phyloP scores from a whole-genome alignment of 2,329 filamentous ascomycete species.

The Claviceps humidiphila region DNA sequence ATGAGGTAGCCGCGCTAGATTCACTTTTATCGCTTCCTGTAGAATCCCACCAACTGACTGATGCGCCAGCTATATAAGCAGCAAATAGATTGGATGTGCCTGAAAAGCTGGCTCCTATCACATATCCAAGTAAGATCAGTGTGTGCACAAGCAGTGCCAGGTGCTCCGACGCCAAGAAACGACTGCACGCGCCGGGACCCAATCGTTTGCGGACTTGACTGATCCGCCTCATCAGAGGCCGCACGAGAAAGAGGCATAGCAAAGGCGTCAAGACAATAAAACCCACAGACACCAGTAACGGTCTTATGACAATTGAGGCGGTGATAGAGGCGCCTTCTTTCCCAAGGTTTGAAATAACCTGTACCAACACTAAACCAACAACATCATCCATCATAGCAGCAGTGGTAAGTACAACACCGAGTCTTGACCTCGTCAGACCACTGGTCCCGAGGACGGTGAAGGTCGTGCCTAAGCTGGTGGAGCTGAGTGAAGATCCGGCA shows the following conservation, averaged over 20 bases:
- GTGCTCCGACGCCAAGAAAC: slow-evolving; percentile 16
- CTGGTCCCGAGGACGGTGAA: slow-evolving; percentile 40
- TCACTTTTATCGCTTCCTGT: slow-evolving; percentile 19
- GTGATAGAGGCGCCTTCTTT: slow-evolving; percentile 9
- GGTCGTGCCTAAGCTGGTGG: slow-evolving; percentile 59
- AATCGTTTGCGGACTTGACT: slow-evolving; percentile 17
- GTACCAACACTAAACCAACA: slow-evolving; percentile 62
- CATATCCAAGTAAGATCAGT: slow-evolving; percentile 31
- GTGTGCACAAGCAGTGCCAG: slow-evolving; percentile 34
- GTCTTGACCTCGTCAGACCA: slow-evolving; percentile 27
- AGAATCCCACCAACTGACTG: slow-evolving; percentile 43
- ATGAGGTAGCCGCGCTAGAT: background rate
- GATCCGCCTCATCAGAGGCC: slow-evolving; percentile 25
- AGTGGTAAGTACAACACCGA: slow-evolving; percentile 52
- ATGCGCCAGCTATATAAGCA: slow-evolving; percentile 47
- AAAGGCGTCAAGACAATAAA: slow-evolving; percentile 37
- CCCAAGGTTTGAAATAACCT: slow-evolving; percentile 56
- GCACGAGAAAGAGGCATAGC: slow-evolving; percentile 29
- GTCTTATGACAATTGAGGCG: slow-evolving; percentile 28
- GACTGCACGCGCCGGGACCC: slow-evolving; percentile 10
- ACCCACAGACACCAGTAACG: slow-evolving; percentile 33
- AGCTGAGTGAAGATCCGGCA: slow-evolving; percentile 59
- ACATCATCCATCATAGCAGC: slow-evolving; percentile 78
- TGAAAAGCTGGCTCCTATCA: slow-evolving; percentile 41
- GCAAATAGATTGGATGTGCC: slow-evolving; percentile 51